Percentiles rank a stretch among this genome's conserved stretches.
phyloP scores from a whole-genome alignment of 805 yeast species.

The Gaillardinia entomophila region DNA sequence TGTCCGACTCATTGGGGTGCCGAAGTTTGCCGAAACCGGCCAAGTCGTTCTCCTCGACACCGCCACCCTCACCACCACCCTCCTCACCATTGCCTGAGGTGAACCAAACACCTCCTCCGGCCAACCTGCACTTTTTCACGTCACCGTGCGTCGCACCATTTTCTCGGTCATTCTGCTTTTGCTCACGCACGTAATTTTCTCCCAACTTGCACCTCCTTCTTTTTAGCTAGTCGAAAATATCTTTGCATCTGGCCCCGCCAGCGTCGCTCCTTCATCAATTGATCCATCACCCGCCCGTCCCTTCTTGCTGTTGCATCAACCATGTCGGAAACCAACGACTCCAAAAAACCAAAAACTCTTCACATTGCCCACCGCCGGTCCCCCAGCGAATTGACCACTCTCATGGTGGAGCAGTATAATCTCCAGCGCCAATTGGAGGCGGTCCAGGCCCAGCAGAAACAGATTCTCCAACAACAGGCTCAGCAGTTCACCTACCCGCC shows the following conservation, averaged over 20 bases:
- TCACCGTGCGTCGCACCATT: no score
- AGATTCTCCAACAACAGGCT: conserved; percentile 66
- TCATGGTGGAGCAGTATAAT: conserved; percentile 86
- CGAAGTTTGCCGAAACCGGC: conserved; percentile 63
- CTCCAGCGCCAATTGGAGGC: conserved; percentile 88
- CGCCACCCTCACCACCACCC: conserved; percentile 45
- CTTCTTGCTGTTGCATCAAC: neutral
- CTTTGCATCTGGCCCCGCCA: no score
- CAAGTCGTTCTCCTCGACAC: conserved; percentile 59
- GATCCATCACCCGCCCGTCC: neutral
- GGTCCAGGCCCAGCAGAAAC: conserved; percentile 91
- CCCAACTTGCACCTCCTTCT: no score
- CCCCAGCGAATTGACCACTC: conserved; percentile 88
- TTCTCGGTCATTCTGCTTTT: no score
- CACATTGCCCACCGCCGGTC: conserved; percentile 97
- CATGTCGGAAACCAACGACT: conserved; percentile 10
- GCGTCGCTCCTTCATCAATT: no score
- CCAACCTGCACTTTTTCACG: no score
- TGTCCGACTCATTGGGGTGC: conserved; percentile 60
- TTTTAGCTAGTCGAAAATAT: no score
- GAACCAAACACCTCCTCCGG: no score
- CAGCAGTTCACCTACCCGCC: conserved; percentile 22
- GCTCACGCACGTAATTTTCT: no score
- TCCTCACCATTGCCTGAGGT: no score
- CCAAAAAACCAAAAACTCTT: conserved; percentile 36